Conservation (phyloP, 2,329 filamentous ascomycete genomes). For the Arthrobotrys sphaeroides region DNA sequence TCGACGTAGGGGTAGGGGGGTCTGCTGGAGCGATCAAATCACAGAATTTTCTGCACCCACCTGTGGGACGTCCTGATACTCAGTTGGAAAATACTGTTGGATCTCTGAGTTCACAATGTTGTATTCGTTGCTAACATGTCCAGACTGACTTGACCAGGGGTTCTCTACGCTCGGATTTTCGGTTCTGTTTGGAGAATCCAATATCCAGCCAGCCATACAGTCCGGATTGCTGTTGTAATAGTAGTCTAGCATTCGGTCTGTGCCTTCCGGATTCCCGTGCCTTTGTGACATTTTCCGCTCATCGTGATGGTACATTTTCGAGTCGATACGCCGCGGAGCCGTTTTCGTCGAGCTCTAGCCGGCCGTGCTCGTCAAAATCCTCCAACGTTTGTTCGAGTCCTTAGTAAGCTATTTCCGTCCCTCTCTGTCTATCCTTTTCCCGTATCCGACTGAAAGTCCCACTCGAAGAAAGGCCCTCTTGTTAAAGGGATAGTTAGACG, state of each 20-base stretch:
- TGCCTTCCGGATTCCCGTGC: not conserved
- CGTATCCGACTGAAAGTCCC: no score
- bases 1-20: not conserved
- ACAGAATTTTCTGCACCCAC: constrained; percentile 43
- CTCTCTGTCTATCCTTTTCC: not conserved
- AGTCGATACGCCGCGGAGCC: constrained; percentile 22
- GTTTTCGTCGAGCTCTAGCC: not conserved
- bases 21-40: not conserved
- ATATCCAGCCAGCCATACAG: constrained; percentile 24
- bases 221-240: constrained; percentile 18
- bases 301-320: constrained; percentile 33
- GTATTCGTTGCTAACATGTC: constrained; percentile 33
- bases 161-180: constrained; percentile 28
- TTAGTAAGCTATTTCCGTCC: constrained; percentile 3
- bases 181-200: constrained; percentile 13
- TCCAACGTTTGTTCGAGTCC: constrained; percentile 12
- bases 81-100: constrained; percentile 36
- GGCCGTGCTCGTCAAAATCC: not conserved
- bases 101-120: constrained; percentile 23
- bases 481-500: constrained; percentile 28
- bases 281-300: constrained; percentile 9
- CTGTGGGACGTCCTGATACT: constrained; percentile 24
- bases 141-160: constrained; percentile 31
- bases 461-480: not conserved
- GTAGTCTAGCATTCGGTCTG: constrained; percentile 21